Conservation (phyloP, 768 basidiomycete genomes). For the Pisolithus albus region DNA sequence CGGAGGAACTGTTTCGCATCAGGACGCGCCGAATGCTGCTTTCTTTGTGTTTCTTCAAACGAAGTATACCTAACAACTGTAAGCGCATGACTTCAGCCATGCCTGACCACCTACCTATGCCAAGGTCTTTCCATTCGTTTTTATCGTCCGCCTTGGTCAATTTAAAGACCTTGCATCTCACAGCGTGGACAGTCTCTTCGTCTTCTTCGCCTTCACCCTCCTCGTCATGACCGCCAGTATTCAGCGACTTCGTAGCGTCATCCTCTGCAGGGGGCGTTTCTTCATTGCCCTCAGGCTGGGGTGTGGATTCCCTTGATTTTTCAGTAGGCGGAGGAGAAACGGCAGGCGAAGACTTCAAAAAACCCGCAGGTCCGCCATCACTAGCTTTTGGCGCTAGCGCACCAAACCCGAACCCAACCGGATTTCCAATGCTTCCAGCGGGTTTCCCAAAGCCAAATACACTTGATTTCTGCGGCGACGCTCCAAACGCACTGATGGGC, state of each 20-base stretch:
- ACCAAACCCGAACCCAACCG: slow-evolving; percentile 53
- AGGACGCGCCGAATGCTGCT: slow-evolving; percentile 53
- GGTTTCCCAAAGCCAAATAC: slow-evolving; percentile 26
- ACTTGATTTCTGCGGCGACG: slow-evolving; percentile 18
- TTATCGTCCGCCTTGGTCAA: slow-evolving; percentile 44
- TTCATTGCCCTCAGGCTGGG: slow-evolving; percentile 20
- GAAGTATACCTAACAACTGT: slow-evolving; percentile 46
- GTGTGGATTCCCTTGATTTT: slow-evolving; percentile 24
- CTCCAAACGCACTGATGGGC: slow-evolving; percentile 24
- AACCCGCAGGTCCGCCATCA: neutral
- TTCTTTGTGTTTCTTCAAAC: slow-evolving; percentile 69
- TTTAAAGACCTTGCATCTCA: slow-evolving; percentile 58
- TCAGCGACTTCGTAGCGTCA: slow-evolving; percentile 17
- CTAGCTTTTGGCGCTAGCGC: slow-evolving; percentile 13
- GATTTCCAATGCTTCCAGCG: slow-evolving; percentile 52
- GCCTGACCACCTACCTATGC: slow-evolving; percentile 46
- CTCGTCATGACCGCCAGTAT: slow-evolving; percentile 43
- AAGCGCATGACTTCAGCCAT: neutral
- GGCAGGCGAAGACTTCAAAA: neutral
- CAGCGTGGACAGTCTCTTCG: slow-evolving; percentile 57
- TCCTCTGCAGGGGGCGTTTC: slow-evolving; percentile 26
- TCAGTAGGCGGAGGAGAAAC: slow-evolving; percentile 22
- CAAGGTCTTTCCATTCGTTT: slow-evolving; percentile 57
- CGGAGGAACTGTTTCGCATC: slow-evolving; percentile 66
- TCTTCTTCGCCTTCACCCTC: slow-evolving; percentile 81